Base-by-base conservation (phyloP, 2,329 filamentous ascomycete species). In the Fusarium agapanthi region DNA sequence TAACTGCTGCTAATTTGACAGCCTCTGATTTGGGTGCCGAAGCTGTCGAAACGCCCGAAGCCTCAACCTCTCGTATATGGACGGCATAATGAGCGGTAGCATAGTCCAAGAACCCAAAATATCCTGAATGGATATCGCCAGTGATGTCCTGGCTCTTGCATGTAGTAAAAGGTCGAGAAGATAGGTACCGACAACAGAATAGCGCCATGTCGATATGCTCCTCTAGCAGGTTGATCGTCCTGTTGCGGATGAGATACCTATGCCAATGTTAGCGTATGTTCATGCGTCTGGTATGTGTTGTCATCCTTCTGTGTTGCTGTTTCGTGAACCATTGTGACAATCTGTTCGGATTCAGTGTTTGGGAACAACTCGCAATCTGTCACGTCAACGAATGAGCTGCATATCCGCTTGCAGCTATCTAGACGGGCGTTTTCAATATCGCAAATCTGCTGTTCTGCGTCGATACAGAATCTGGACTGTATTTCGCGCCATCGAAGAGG, bases 201-300 rank as follows among this genome's bases (percentile, higher is more conserved):
- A 64, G 59, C 0, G 59, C 22, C 58, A 64, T 63, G 0, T 38
- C n/a, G 0, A 30, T 14, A 20, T 65, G 59, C 4, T 65, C 22
- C 0, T 56, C 0, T 0, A 43, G 0, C 0, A 65, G 4, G 0
- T 50, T 16, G 0, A 65, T 11, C 0, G 24, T 43, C 0, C 6
- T 2, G 0, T 7, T 50, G 5, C 3, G 7, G 0, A 65, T 1
- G 0, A 65, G 59, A 4, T 65, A 65, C 2, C 63, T 64, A 3
- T 5, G 3, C 0, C 0, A 0, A 8, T 5, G 1, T 45, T 3
- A 53, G 26, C 11, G 7, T 28, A 28, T 28, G n/a, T n/a, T n/a
- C n/a, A n/a, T n/a, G n/a, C n/a, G n/a, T n/a, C n/a, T n/a, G n/a
- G n/a, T n/a, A n/a, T n/a, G n/a, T n/a, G n/a, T n/a, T n/a, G n/a